A percentile compares a stretch with the other conserved stretches of the same genome.
Evolutionary conservation across 768 basidiomycete species (phyloP).

Genomic region (Psilocybe azurescens): DNA sequence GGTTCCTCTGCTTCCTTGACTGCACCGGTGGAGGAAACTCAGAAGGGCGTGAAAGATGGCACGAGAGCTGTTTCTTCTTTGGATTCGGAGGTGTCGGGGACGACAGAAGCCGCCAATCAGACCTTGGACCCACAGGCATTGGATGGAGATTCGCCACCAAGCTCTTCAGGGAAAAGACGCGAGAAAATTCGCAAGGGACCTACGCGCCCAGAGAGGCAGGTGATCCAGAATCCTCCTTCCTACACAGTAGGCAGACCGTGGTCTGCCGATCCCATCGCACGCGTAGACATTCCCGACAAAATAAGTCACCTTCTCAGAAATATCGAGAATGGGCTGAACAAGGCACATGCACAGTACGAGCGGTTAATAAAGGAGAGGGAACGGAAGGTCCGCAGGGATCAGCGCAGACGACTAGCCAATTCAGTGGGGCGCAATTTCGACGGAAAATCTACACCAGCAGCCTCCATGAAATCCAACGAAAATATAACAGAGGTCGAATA

Average conservation of each 20-base stretch:
- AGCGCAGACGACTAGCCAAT: neutral
- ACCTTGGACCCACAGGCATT: no score
- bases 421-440: neutral
- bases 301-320: slow-evolving; percentile 5
- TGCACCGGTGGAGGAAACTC: neutral
- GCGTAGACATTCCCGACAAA: slow-evolving; percentile 16
- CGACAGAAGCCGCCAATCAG: neutral
- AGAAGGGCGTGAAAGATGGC: neutral
- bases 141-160: neutral
- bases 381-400: no score
- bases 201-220: neutral
- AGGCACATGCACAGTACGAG: slow-evolving; percentile 1
- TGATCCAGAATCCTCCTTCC: slow-evolving; percentile 10
- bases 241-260: slow-evolving; percentile 34
- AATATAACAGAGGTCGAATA: neutral
- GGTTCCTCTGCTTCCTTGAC: no score
- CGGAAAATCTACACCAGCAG: neutral
- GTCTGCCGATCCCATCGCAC: slow-evolving; percentile 22
- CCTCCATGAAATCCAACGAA: neutral
- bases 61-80: neutral
- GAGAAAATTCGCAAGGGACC: neutral
- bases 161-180: neutral
- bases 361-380: no score
- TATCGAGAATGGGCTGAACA: slow-evolving; percentile 7
- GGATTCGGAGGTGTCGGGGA: neutral